Percentiles rank a stretch among this genome's conserved stretches.
Conservation (phyloP, 2,329 filamentous ascomycete genomes). For the Fusarium setosum region DNA sequence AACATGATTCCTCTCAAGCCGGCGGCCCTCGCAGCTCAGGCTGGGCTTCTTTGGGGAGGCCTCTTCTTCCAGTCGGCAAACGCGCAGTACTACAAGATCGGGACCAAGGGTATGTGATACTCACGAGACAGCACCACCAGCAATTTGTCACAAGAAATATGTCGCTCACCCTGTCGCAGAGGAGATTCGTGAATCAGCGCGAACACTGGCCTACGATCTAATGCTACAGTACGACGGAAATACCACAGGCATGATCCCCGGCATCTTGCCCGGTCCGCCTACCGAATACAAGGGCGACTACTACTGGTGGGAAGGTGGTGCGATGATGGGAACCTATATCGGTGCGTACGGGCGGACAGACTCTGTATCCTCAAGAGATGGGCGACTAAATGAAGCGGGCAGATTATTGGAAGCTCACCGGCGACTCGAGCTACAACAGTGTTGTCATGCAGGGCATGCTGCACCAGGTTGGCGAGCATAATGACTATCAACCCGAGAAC, state of each 20-base stretch:
- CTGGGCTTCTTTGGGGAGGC: slow-evolving; percentile 23
- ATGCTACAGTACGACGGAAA: slow-evolving; percentile 65
- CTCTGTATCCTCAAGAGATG: too few species aligned
- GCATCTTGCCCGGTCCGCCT: slow-evolving; percentile 68
- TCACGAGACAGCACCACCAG: background rate
- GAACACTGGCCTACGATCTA: slow-evolving; percentile 61
- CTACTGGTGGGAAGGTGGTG: slow-evolving; percentile 81
- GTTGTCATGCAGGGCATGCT: slow-evolving; percentile 67
- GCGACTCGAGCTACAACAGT: slow-evolving; percentile 71
- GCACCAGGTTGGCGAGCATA: slow-evolving; percentile 66
- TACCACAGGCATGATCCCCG: slow-evolving; percentile 62
- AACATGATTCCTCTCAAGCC: background rate
- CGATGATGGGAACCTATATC: slow-evolving; percentile 75
- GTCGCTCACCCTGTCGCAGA: slow-evolving; percentile 43
- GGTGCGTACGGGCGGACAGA: too few species aligned
- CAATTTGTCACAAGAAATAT: background rate
- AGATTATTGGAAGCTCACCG: slow-evolving; percentile 76
- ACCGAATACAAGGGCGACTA: slow-evolving; percentile 61
- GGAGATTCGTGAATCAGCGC: slow-evolving; percentile 59
- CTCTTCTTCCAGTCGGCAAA: slow-evolving; percentile 28
- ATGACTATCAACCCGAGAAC: slow-evolving; percentile 71
- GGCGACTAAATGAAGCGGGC: background rate
- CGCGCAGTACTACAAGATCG: slow-evolving; percentile 47
- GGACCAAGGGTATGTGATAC: slow-evolving; percentile 42
- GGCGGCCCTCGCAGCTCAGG: slow-evolving; percentile 16